Evolutionary conservation across 768 basidiomycete species (phyloP), one percentile per base, ranked within the genome.

Genomic region (Kondoa malvinella): DNA sequence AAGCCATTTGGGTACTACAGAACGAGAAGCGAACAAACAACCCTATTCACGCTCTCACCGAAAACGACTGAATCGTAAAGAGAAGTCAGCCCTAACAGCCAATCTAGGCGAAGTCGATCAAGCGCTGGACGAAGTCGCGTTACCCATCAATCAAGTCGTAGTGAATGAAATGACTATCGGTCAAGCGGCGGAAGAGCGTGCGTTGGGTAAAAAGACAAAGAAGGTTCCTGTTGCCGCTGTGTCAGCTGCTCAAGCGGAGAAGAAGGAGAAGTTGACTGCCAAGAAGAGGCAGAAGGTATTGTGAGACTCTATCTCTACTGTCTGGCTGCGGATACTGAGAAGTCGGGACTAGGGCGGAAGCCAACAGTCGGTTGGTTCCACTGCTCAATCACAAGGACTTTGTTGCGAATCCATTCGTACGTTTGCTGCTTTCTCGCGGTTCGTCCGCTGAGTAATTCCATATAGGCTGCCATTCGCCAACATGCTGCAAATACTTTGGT

Each of bases 31-130:
- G 12, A n/a, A 3, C 3, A 27, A 31, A 27, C 16, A 27, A 32
- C 74, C 74, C 0, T 75, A 75, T 66, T 73, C 73, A 14, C 72
- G 72, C 29, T 73, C 73, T 16, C 72, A 73, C 66, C 58, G 59
- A 8, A 66, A 73, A 2, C 71, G 74, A 0, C 12, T 70, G 16
- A 73, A 73, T 27, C 71, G 72, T 21, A 69, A 70, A 25, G 66
- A 64, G 4, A 65, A 67, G 33, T 69, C 71, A 12, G 26, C 25
- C 1, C 56, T 72, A 31, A 50, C 65, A 1, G 66, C 60, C 3
- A 71, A 73, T 17, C 56, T 75, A 29, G 65, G 71, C 26, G 71
- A 71, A 12, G 65, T 56, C 27, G 29, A 62, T 15, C 60, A 21
- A 1, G 60, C 60, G 8, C 14, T 21, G 12, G 66, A 56, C 16